phyloP scores from a whole-genome alignment of 2,329 filamentous ascomycete species.

The Fusarium xyrophilum region DNA sequence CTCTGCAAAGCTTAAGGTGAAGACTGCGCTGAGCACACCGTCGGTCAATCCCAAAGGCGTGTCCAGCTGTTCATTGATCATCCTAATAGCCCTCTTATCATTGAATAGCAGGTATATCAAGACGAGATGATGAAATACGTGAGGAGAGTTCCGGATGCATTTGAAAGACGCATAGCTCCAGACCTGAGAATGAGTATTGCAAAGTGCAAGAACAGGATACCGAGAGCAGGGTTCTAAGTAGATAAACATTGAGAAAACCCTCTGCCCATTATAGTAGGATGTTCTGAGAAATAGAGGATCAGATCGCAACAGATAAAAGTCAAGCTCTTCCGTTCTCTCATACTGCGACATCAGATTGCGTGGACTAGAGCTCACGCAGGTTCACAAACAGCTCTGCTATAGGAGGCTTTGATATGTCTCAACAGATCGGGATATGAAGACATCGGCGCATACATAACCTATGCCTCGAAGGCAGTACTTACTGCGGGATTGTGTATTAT shows the following conservation, averaged over 20 bases:
- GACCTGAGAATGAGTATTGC: neutral
- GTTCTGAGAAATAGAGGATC: too few relatives aligned
- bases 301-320: too few relatives aligned
- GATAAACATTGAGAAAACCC: neutral
- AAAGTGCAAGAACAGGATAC: too few relatives aligned
- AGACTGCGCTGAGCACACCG: slow-evolving; percentile 32
- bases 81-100: slow-evolving; percentile 14
- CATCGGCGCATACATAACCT: neutral
- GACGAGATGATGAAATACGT: neutral
- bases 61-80: slow-evolving; percentile 22
- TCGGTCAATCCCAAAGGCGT: slow-evolving; percentile 13
- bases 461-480: too few relatives aligned
- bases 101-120: neutral
- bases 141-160: neutral
- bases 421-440: neutral
- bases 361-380: rapidly evolving
- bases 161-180: neutral
- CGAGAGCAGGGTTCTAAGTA: neutral
- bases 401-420: neutral
- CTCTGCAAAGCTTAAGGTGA: slow-evolving; percentile 28
- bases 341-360: neutral
- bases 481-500: neutral
- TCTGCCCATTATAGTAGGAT: neutral
- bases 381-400: neutral
- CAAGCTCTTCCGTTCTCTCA: neutral